A percentile compares a stretch with the other conserved stretches of the same genome.
These are phyloP conservation scores for Choanephora cucurbitarum DNA, from an alignment of 371 early-diverging fungal genomes.

Conservation along the genomic window DNA sequence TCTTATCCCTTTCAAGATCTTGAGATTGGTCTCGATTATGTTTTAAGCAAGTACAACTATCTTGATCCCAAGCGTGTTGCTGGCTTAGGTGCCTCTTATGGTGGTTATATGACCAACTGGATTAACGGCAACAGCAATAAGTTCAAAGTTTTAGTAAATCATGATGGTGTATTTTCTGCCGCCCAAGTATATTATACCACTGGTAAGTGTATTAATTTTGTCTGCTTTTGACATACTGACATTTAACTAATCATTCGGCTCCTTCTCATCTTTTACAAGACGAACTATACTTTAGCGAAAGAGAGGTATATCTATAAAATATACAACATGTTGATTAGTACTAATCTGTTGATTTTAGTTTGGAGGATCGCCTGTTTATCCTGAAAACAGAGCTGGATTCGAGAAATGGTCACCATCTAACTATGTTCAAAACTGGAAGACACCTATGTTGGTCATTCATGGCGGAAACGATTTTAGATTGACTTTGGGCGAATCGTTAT, in stretches of 20 bases:
- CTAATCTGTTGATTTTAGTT: conserved; percentile 33
- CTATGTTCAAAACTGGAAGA: conserved; percentile 75
- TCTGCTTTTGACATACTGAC: too few species aligned
- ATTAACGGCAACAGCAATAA: conserved; percentile 54
- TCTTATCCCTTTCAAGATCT: conserved; percentile 75
- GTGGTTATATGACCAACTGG: conserved; percentile 88
- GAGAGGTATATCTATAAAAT: conserved; percentile 45
- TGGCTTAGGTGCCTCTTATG: conserved; percentile 82
- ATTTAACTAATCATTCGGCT: not conserved
- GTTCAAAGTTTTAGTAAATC: conserved; percentile 79
- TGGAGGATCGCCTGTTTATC: conserved; percentile 69
- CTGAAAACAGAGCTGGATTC: conserved; percentile 54
- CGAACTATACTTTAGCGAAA: conserved; percentile 82
- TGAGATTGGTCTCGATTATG: conserved; percentile 72
- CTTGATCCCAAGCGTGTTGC: conserved; percentile 64
- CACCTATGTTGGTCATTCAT: conserved; percentile 82
- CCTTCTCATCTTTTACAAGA: conserved; percentile 38
- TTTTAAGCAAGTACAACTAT: conserved; percentile 58
- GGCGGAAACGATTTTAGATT: conserved; percentile 72
- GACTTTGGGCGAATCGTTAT: conserved; percentile 69
- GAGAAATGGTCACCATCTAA: conserved; percentile 75
- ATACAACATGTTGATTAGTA: not conserved
- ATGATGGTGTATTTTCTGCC: conserved; percentile 83
- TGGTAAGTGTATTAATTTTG: conserved; percentile 3
- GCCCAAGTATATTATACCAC: conserved; percentile 69